Base-by-base conservation (phyloP, 106 monocot genomes). In the Amphibolis antarctica region DNA sequence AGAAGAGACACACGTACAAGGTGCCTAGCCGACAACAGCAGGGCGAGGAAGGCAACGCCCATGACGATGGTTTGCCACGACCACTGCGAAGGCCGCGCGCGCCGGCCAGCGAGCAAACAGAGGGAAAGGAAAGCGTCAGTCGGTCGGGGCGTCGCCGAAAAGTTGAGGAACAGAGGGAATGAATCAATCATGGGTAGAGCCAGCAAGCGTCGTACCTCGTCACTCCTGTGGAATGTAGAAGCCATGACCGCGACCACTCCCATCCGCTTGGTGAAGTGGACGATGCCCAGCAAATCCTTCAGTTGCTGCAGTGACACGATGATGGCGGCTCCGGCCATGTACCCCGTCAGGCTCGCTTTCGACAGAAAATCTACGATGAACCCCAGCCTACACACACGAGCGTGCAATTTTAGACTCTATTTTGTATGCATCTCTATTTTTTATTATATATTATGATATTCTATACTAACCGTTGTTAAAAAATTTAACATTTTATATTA, bases 301-400 rank as follows among this genome's bases (percentile, higher is more conserved):
- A 93, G 80, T 78, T 93, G 93, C 77, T 93, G 93, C 22, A 93
- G 79, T 0, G 88, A 83, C 6, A 93, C 93, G 25, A 93, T 93
- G 19, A 93, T 77, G 19, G 88, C 93, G 0, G 93, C 85, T 0
- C 93, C 93, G 20, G 85, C 93, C 88, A 93, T 93, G 83, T 88
- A 93, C 4, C 93, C 93, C 0, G 79, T 66, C 1, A 93, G 78
- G 0, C 88, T 93, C 0, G 93, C 83, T 69, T 93, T 88, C 0
- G 93, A 93, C 43, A 93, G 45, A 70, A 85, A 88, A 24, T 93
- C 93, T 21, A 93, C 86, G 36, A 93, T 75, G 60, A 93, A 88
- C 0, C 93, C 93, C 52, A 93, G 44, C 80, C 93, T 83, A n/a
- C n/a, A n/a, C n/a, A n/a, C n/a, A n/a, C n/a, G n/a, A n/a, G n/a